Percentiles rank a stretch among this genome's conserved stretches.
These are phyloP conservation scores for Persicaria tinctoria DNA, from an alignment of 148 eudicot genomes.

Conservation along the genomic window DNA sequence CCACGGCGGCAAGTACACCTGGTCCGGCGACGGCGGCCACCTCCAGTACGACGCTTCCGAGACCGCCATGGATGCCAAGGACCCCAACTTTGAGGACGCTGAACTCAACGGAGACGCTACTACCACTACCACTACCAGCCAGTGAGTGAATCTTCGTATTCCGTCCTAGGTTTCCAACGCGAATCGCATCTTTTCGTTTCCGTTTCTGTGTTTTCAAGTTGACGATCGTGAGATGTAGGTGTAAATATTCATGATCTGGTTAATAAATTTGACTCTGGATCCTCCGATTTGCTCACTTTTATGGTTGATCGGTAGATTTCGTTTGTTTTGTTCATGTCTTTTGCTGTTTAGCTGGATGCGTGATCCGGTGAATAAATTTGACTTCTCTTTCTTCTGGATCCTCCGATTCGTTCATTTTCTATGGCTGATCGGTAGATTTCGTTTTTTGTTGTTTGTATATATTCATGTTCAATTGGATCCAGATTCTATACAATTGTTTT, in stretches of 20 bases:
- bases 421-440: background rate
- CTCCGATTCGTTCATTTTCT: no score
- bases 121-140: background rate
- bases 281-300: background rate
- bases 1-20: constrained; percentile 80
- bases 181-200: background rate
- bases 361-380: no score
- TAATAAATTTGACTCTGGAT: background rate
- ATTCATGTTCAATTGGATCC: background rate
- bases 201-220: background rate
- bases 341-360: background rate
- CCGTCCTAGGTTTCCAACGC: background rate
- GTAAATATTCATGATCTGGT: constrained; percentile 6
- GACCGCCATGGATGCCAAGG: constrained; percentile 41
- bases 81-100: constrained; percentile 46
- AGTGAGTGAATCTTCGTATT: background rate
- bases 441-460: background rate
- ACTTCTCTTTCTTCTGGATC: no score
- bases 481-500: background rate
- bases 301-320: background rate
- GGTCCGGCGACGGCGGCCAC: constrained; percentile 51
- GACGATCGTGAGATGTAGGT: background rate
- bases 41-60: constrained; percentile 21
- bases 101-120: background rate
- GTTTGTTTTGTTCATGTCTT: background rate